phyloP scores from a whole-genome alignment of 495 filamentous ascomycete genomes.

The Daldinia grandis region DNA sequence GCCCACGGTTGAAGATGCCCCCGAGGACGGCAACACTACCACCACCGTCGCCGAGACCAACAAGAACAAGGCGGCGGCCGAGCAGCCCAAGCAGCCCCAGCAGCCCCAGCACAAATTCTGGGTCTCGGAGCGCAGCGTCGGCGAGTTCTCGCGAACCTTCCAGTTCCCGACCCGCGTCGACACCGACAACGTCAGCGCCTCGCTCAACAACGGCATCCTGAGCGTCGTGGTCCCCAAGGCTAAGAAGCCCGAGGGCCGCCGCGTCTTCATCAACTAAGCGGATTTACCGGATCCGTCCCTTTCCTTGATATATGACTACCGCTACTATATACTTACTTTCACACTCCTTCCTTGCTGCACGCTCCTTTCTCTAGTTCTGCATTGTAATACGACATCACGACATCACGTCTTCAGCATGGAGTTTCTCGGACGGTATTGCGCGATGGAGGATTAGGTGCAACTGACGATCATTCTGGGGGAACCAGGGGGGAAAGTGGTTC shows the following conservation, averaged over 20 bases:
- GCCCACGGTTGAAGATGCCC: conserved; percentile 71
- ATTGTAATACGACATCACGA: background rate
- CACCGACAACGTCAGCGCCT: conserved; percentile 78
- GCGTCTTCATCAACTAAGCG: conserved; percentile 43
- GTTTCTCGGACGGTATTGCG: background rate
- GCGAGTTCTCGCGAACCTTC: conserved; percentile 82
- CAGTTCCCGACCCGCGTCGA: conserved; percentile 78
- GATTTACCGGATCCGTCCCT: background rate
- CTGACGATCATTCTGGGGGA: conserved; percentile 5
- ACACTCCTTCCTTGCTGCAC: background rate
- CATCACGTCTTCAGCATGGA: background rate
- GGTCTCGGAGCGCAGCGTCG: conserved; percentile 80
- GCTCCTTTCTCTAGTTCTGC: background rate
- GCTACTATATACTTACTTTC: background rate
- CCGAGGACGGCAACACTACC: conserved; percentile 36
- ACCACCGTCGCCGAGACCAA: conserved; percentile 38
- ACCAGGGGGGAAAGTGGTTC: background rate
- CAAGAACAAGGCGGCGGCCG: conserved; percentile 43
- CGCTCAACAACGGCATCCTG: conserved; percentile 77
- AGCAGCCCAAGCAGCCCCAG: conserved; percentile 44
- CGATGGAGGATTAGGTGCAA: background rate
- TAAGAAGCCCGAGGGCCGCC: conserved; percentile 53
- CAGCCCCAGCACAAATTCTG: conserved; percentile 70
- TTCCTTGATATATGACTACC: background rate
- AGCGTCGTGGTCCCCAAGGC: conserved; percentile 80